These are phyloP conservation scores for Phytophthora hibernalis DNA, from an alignment of 352 stramenopile genomes.

Conservation along the genomic window DNA sequence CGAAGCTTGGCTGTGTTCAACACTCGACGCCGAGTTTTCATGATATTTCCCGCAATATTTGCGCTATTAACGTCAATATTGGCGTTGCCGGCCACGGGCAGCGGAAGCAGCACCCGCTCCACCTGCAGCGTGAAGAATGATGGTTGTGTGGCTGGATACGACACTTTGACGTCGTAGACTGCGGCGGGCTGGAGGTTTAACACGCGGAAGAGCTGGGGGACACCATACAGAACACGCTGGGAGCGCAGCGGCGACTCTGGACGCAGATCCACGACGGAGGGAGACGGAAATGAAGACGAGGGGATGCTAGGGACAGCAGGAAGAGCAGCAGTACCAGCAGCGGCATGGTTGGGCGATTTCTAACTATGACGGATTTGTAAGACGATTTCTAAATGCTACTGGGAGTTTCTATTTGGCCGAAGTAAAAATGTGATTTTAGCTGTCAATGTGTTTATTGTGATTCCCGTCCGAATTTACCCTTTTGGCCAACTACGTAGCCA, in stretches of 20 bases:
- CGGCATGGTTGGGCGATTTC: background rate
- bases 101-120: constrained; percentile 43
- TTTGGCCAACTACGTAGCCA: no score
- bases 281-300: background rate
- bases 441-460: no score
- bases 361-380: no score
- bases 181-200: constrained; percentile 45
- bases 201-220: constrained; percentile 62
- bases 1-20: constrained; percentile 80
- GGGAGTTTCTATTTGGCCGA: no score
- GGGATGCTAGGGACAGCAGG: constrained; percentile 6
- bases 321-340: constrained; percentile 14
- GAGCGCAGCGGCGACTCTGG: constrained; percentile 50
- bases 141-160: constrained; percentile 67
- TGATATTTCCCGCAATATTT: constrained; percentile 26
- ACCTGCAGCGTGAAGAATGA: constrained; percentile 62
- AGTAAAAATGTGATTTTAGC: no score
- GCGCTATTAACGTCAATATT: constrained; percentile 21
- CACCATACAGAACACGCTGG: constrained; percentile 52
- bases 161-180: constrained; percentile 85
- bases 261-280: constrained; percentile 36
- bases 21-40: constrained; percentile 43
- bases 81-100: constrained; percentile 19
- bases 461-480: no score
- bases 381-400: no score